phyloP scores from a whole-genome alignment of 495 filamentous ascomycete species.

The Aspergillus taichungensis region DNA sequence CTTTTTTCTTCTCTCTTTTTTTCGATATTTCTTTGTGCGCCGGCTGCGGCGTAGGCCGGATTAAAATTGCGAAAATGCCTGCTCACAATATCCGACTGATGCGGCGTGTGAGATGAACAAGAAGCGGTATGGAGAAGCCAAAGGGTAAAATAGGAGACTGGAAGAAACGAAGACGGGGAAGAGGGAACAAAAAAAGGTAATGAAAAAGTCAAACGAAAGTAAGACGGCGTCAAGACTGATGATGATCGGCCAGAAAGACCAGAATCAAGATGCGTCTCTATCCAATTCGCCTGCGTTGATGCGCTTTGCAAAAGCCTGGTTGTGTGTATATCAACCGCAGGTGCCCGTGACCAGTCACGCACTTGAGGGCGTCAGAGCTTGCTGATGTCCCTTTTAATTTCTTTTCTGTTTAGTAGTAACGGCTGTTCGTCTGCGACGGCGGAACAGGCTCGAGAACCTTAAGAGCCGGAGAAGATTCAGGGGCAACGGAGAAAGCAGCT shows the following conservation, averaged over 20 bases:
- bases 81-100: conserved; percentile 35
- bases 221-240: conserved; percentile 13
- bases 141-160: conserved; percentile 6
- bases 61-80: conserved; percentile 25
- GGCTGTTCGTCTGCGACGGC: no score
- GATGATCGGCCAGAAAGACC: conserved; percentile 16
- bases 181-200: conserved; percentile 5
- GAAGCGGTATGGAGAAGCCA: conserved; percentile 10
- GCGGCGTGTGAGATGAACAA: conserved; percentile 24
- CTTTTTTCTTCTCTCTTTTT: conserved; percentile 7
- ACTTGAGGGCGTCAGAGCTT: no score
- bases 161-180: conserved; percentile 2
- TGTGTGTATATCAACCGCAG: no score
- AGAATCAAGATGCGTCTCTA: conserved; percentile 6
- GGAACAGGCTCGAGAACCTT: no score
- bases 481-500: no score
- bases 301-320: no score
- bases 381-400: no score
- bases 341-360: no score
- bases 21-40: conserved; percentile 2
- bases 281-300: background rate
- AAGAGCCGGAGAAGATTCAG: no score
- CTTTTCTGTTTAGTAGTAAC: no score
- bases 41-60: no score
- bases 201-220: conserved; percentile 8